These are phyloP conservation scores for Neoboletus magnificus DNA, from an alignment of 768 basidiomycete species.

Conservation along the genomic window DNA sequence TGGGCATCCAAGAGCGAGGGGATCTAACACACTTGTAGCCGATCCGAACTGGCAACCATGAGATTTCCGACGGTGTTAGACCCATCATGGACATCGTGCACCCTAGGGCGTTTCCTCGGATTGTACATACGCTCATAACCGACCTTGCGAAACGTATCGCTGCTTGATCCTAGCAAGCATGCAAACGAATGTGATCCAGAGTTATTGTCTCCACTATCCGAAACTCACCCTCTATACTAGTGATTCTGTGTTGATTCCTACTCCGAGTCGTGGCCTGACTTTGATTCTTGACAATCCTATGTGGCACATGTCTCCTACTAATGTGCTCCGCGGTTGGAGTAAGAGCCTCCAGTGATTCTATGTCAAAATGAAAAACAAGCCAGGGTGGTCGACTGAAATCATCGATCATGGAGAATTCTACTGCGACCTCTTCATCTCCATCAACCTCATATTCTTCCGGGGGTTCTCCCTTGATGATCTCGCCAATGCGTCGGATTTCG, in stretches of 20 bases:
- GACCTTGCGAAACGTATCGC: neutral
- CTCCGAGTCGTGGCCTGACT: neutral
- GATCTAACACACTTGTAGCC: conserved; percentile 1
- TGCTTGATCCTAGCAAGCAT: neutral
- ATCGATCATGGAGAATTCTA: conserved; percentile 13
- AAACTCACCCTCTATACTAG: neutral
- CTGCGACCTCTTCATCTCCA: neutral
- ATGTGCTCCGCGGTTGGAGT: neutral
- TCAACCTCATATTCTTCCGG: neutral
- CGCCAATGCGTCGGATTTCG: conserved; percentile 15
- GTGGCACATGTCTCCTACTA: neutral
- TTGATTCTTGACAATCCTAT: neutral
- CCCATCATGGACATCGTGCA: neutral
- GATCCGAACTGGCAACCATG: neutral
- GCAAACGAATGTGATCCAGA: neutral
- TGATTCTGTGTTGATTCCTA: too few relatives aligned
- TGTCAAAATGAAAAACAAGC: conserved; percentile 14
- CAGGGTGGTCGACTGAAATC: conserved; percentile 10
- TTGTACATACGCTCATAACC: neutral
- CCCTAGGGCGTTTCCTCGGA: neutral
- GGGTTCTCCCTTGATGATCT: conserved; percentile 7
- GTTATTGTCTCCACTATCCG: neutral
- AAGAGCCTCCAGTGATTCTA: neutral
- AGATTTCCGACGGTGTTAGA: neutral
- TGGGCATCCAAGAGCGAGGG: too few relatives aligned